Evolutionary conservation across 225 moss, liverwort and hornwort genomes (phyloP).

Genomic region (Asterella californica): DNA sequence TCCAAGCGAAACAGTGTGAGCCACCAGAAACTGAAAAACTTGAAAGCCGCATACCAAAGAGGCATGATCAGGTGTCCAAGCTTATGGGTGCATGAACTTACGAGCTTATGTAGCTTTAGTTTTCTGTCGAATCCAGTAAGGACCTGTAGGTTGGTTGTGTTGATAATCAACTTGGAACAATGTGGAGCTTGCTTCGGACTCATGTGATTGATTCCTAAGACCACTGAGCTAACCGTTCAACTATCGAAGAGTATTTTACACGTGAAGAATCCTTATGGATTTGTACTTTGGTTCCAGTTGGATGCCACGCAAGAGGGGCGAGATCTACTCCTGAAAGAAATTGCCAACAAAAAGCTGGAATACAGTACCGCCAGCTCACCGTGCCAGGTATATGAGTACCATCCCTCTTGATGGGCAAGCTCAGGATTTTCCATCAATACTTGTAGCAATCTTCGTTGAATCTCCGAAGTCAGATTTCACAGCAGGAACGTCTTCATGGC

Average conservation of each 20-base stretch:
- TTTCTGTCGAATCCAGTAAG: background rate
- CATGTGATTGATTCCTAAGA: background rate
- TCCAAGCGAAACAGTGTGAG: background rate
- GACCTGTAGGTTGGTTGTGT: background rate
- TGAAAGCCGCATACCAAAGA: background rate
- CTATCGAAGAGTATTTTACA: background rate
- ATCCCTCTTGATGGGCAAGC: background rate
- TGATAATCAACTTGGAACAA: background rate
- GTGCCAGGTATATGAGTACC: background rate
- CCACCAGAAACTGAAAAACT: background rate
- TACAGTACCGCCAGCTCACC: slow-evolving; percentile 6
- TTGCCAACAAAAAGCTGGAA: slow-evolving; percentile 9
- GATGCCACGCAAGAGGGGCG: slow-evolving; percentile 17
- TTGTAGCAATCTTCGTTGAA: background rate
- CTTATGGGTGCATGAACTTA: background rate
- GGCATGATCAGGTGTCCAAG: background rate
- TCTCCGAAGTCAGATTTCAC: background rate
- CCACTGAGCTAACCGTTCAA: background rate
- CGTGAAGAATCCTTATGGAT: too few species aligned
- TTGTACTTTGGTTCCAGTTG: slow-evolving; percentile 18
- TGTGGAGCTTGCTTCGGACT: background rate
- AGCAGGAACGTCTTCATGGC: background rate
- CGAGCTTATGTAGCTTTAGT: background rate
- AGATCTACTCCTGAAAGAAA: slow-evolving; percentile 21
- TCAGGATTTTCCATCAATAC: background rate